phyloP scores from a whole-genome alignment of 805 yeast species.

The Starmerella etchellsii region DNA sequence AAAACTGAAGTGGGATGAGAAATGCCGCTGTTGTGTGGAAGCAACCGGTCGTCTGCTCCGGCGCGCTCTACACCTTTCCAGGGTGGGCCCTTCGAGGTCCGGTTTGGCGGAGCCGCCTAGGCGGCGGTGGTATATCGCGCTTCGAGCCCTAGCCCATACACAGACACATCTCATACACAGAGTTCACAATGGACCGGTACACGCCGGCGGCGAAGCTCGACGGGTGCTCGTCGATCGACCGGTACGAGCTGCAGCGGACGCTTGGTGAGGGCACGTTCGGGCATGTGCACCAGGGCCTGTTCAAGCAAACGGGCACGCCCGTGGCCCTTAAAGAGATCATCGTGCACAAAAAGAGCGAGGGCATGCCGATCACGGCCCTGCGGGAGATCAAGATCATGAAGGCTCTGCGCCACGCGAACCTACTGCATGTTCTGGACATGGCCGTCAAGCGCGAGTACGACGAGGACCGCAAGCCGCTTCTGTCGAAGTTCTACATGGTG shows the following conservation, averaged over 20 bases:
- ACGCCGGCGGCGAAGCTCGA: constrained; percentile 5
- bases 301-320: constrained; percentile 37
- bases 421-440: constrained; percentile 69
- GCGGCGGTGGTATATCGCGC: too few relatives aligned
- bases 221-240: constrained; percentile 29
- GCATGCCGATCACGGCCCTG: constrained; percentile 86
- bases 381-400: constrained; percentile 80
- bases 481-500: constrained; percentile 59
- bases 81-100: too few relatives aligned
- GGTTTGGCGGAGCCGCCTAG: too few relatives aligned
- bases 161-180: too few relatives aligned
- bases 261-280: constrained; percentile 84
- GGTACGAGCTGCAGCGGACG: constrained; percentile 28
- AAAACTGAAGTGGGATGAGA: too few relatives aligned
- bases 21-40: too few relatives aligned
- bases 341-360: constrained; percentile 61
- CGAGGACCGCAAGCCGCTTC: constrained; percentile 18
- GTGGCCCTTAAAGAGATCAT: constrained; percentile 84
- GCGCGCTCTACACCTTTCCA: too few relatives aligned
- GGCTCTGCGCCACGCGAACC: constrained; percentile 51
- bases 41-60: too few relatives aligned
- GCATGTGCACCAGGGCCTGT: constrained; percentile 68
- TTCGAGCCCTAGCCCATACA: too few relatives aligned
- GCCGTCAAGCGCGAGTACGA: constrained; percentile 32
- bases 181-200: too few relatives aligned